phyloP scores from a whole-genome alignment of 805 yeast genomes.

The Suhomyces vadensis region DNA sequence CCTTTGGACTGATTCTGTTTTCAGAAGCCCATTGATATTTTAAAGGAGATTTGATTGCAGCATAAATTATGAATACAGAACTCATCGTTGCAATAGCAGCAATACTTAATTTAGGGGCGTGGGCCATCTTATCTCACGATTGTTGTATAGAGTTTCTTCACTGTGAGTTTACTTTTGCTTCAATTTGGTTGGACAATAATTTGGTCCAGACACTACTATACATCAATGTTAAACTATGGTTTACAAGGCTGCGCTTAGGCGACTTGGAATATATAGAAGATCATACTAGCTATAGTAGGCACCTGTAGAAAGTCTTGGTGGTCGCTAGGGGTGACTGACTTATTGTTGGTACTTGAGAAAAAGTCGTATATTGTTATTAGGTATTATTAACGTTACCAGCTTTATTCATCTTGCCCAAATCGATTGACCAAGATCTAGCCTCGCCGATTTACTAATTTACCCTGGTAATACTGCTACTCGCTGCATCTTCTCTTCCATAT shows the following conservation, averaged over 20 bases:
- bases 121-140: constrained; percentile 17
- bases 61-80: constrained; percentile 40
- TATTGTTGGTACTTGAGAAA: too few species aligned
- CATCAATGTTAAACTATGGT: not conserved
- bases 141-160: constrained; percentile 1
- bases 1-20: constrained; percentile 47
- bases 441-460: not conserved
- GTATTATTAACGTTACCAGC: too few species aligned
- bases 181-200: constrained; percentile 10
- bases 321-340: too few species aligned
- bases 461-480: too few species aligned
- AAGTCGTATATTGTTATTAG: too few species aligned
- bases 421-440: too few species aligned
- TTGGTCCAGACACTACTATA: constrained; percentile 5
- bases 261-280: too few species aligned
- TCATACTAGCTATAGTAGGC: too few species aligned
- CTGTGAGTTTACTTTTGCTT: constrained; percentile 16
- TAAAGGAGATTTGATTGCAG: constrained; percentile 41
- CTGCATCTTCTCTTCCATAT: not conserved
- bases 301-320: too few species aligned
- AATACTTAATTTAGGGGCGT: constrained; percentile 41
- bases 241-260: too few species aligned
- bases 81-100: constrained; percentile 46
- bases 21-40: constrained; percentile 43
- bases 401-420: too few species aligned